A percentile compares a stretch with the other conserved stretches of the same genome.
phyloP scores from a whole-genome alignment of 2,329 filamentous ascomycete species.

The Huntiella abstrusa region DNA sequence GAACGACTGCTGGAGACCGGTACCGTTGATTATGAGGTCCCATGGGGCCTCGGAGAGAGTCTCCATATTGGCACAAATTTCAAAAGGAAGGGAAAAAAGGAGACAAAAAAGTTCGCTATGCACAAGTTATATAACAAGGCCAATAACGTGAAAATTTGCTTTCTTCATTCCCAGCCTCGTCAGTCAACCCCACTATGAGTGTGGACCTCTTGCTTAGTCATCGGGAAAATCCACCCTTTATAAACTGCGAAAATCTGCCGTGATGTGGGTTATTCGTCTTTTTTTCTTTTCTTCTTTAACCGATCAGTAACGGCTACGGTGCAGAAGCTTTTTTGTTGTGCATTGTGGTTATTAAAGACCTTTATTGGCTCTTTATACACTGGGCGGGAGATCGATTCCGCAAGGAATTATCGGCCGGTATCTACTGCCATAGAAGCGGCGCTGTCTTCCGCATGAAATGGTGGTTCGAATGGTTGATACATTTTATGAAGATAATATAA shows the following conservation, averaged over 20 bases:
- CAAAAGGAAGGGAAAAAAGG: background rate
- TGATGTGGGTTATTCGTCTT: constrained; percentile 17
- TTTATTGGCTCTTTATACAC: constrained; percentile 22
- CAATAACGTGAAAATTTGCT: background rate
- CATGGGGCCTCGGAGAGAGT: constrained; percentile 53
- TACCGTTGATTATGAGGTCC: constrained; percentile 66
- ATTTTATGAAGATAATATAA: constrained; percentile 19
- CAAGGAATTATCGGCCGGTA: constrained; percentile 44
- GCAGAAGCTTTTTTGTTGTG: constrained; percentile 14
- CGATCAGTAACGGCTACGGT: constrained; percentile 17
- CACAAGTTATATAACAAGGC: background rate
- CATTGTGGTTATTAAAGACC: constrained; percentile 6
- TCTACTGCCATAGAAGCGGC: constrained; percentile 67
- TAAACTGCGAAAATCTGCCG: constrained; percentile 12
- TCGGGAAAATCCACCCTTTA: background rate
- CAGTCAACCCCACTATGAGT: constrained; percentile 1
- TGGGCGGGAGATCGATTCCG: constrained; percentile 43
- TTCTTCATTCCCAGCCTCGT: constrained; percentile 5
- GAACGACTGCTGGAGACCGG: constrained; percentile 59
- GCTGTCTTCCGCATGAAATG: constrained; percentile 39
- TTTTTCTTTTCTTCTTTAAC: constrained; percentile 20
- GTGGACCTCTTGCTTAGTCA: constrained; percentile 8
- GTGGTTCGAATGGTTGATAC: constrained; percentile 72
- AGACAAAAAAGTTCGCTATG: background rate
- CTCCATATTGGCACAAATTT: constrained; percentile 37